phyloP scores from a whole-genome alignment of 345 rosid genomes.

The Leavenworthia alabamica region DNA sequence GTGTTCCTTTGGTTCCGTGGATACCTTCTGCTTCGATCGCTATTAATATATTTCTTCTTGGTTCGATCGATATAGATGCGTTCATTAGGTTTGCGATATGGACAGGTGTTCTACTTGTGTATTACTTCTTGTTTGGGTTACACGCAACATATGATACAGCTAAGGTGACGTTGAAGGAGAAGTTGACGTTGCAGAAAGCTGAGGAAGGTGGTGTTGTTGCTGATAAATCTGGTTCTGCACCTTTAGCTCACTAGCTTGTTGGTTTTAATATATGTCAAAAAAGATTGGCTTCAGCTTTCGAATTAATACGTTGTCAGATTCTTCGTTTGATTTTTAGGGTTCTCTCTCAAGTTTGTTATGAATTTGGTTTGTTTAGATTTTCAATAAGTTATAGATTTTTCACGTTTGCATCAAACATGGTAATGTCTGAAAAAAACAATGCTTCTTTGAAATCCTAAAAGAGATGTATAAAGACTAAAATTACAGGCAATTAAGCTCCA shows the following conservation, averaged over 20 bases:
- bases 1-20: constrained; percentile 87
- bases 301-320: neutral
- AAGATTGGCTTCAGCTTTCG: neutral
- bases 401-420: neutral
- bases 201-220: constrained; percentile 41
- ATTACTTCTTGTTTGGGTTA: constrained; percentile 61
- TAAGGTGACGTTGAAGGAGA: constrained; percentile 20
- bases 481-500: neutral
- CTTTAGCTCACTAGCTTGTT: constrained; percentile 4
- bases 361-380: neutral
- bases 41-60: constrained; percentile 68
- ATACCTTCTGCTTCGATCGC: constrained; percentile 69
- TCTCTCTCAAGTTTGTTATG: neutral
- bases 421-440: neutral
- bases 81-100: constrained; percentile 61
- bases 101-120: constrained; percentile 49
- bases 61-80: constrained; percentile 55
- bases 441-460: neutral
- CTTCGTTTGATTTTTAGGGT: neutral
- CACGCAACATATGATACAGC: constrained; percentile 71
- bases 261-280: neutral
- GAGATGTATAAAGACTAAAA: too few species aligned
- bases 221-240: neutral
- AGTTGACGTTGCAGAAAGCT: constrained; percentile 20
- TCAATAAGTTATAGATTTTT: neutral